A percentile compares a stretch with the other conserved stretches of the same genome.
Conservation (phyloP, 2,329 filamentous ascomycete species). For the Alternaria hordeiaustralica region DNA sequence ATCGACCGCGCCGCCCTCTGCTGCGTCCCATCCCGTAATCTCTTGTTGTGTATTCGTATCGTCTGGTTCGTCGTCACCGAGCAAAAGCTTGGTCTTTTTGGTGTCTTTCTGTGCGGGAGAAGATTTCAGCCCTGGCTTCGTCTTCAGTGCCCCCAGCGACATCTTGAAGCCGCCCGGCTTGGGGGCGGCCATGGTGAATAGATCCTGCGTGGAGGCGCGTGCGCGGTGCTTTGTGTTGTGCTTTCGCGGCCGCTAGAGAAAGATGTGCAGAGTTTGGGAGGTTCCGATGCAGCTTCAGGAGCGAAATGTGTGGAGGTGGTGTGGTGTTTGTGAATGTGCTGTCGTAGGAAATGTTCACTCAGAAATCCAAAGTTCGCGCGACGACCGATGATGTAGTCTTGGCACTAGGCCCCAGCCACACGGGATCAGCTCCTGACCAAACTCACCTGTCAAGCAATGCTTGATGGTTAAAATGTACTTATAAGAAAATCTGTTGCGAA, state of each 20-base stretch:
- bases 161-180: slow-evolving; percentile 46
- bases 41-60: slow-evolving; percentile 42
- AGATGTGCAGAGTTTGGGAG: neutral
- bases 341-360: slow-evolving; percentile 4
- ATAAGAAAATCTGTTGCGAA: no score
- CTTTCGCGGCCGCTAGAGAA: neutral
- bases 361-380: slow-evolving; percentile 22
- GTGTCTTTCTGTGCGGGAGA: slow-evolving; percentile 18
- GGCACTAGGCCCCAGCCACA: slow-evolving; percentile 10
- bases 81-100: slow-evolving; percentile 37
- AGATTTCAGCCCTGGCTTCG: slow-evolving; percentile 36
- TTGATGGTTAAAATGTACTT: neutral
- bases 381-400: slow-evolving; percentile 36
- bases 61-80: slow-evolving; percentile 42
- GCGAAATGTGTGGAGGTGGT: neutral
- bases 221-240: neutral
- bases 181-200: slow-evolving; percentile 43
- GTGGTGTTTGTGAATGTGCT: neutral
- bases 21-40: slow-evolving; percentile 63
- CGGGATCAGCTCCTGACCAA: neutral
- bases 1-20: slow-evolving; percentile 57
- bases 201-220: neutral
- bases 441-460: neutral
- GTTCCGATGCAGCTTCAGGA: neutral
- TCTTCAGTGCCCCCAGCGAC: slow-evolving; percentile 40